These are phyloP conservation scores for Lablab purpureus DNA, from an alignment of 306 rosid genomes.

Conservation along the genomic window DNA sequence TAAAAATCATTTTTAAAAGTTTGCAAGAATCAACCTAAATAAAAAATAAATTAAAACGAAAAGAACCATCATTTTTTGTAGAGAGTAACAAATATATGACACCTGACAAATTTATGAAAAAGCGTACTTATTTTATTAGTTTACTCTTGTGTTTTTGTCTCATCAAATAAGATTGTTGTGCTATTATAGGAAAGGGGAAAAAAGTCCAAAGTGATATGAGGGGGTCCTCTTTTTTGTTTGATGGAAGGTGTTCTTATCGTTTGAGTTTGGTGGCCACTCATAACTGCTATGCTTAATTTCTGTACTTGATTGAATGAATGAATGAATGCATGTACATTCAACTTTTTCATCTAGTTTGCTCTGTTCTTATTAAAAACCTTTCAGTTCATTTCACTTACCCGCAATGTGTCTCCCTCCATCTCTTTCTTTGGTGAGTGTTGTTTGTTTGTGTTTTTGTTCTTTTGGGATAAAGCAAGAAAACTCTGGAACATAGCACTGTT, in stretches of 20 bases:
- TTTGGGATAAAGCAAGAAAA: conserved; percentile 10
- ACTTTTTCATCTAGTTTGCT: neutral
- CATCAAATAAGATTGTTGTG: too few relatives aligned
- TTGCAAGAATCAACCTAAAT: too few relatives aligned
- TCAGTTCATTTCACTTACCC: conserved; percentile 11
- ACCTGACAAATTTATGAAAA: too few relatives aligned
- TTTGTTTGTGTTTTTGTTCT: conserved; percentile 35
- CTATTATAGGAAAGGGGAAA: neutral
- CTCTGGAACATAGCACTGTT: neutral
- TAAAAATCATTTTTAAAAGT: too few relatives aligned
- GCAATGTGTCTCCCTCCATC: neutral
- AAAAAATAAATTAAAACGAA: too few relatives aligned
- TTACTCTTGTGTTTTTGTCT: too few relatives aligned
- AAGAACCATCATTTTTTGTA: too few relatives aligned
- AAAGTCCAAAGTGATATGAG: neutral
- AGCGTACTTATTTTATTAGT: too few relatives aligned
- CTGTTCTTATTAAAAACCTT: neutral
- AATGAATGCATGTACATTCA: neutral
- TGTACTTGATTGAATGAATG: neutral
- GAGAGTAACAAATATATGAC: too few relatives aligned
- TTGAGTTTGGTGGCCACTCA: neutral
- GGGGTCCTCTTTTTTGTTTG: neutral
- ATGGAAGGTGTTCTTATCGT: neutral
- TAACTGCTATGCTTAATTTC: neutral
- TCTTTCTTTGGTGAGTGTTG: neutral